phyloP scores from a whole-genome alignment of 805 yeast genomes.

The Metschnikowia similis region DNA sequence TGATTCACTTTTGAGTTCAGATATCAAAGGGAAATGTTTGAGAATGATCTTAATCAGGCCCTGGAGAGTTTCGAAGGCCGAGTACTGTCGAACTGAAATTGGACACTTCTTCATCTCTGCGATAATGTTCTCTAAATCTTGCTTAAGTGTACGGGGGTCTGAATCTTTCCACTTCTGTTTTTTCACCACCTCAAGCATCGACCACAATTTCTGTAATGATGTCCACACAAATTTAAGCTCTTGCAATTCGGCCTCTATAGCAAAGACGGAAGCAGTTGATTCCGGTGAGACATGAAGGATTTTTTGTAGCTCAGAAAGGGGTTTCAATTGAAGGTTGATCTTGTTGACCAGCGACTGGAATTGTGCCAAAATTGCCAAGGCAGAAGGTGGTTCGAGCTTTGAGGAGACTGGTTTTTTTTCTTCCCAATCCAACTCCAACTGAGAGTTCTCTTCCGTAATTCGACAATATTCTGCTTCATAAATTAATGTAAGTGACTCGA shows the following conservation, averaged over 20 bases:
- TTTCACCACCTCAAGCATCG: slow-evolving; percentile 40
- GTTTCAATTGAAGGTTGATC: neutral
- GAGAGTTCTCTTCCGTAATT: slow-evolving; percentile 26
- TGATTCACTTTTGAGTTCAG: slow-evolving; percentile 50
- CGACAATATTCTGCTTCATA: slow-evolving; percentile 38
- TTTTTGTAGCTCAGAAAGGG: slow-evolving; percentile 17
- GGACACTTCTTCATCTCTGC: slow-evolving; percentile 50
- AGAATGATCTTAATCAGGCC: slow-evolving; percentile 37
- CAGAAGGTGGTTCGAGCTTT: slow-evolving; percentile 37
- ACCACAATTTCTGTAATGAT: slow-evolving; percentile 50
- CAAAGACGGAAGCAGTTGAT: slow-evolving; percentile 23
- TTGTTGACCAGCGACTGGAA: slow-evolving; percentile 26
- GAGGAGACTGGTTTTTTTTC: slow-evolving; percentile 44
- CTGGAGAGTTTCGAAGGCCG: slow-evolving; percentile 63
- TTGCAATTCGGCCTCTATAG: slow-evolving; percentile 43
- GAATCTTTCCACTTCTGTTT: slow-evolving; percentile 46
- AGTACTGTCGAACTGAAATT: slow-evolving; percentile 55
- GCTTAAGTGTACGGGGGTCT: slow-evolving; percentile 42
- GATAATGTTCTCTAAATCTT: slow-evolving; percentile 48
- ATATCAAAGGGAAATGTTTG: slow-evolving; percentile 34
- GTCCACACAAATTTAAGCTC: slow-evolving; percentile 65
- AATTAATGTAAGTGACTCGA: slow-evolving; percentile 38
- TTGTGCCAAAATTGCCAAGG: slow-evolving; percentile 34
- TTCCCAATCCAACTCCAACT: slow-evolving; percentile 45
- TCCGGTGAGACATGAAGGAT: slow-evolving; percentile 31